Evolutionary conservation across 73 alveolate species (phyloP).

Genomic region (Symbiodinium pilosum): DNA sequence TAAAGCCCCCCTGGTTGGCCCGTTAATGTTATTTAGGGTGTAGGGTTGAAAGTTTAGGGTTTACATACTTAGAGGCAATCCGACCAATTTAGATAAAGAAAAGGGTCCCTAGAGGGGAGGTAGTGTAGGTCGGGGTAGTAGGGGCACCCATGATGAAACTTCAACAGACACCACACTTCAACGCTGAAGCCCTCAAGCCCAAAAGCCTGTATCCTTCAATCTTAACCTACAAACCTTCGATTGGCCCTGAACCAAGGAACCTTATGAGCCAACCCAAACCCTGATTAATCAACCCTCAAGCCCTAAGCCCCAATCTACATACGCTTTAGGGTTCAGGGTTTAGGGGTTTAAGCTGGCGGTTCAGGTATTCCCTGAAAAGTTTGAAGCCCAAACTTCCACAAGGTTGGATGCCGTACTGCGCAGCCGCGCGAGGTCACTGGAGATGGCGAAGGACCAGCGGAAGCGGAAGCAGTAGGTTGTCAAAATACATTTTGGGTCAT

Average conservation of each 20-base stretch:
- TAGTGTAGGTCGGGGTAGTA: too few relatives aligned
- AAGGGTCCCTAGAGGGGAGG: too few relatives aligned
- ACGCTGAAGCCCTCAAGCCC: background rate
- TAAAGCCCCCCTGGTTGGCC: background rate
- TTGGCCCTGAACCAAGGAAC: background rate
- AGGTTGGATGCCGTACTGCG: slow-evolving; percentile 19
- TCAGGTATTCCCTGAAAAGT: too few relatives aligned
- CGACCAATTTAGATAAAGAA: too few relatives aligned
- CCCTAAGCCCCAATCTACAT: background rate
- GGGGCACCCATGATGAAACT: too few relatives aligned
- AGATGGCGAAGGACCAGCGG: background rate
- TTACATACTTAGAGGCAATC: too few relatives aligned
- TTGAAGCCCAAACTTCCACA: too few relatives aligned
- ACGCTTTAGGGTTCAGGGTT: too few relatives aligned
- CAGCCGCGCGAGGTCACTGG: background rate
- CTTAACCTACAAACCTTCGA: background rate
- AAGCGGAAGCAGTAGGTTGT: too few relatives aligned
- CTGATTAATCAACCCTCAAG: background rate
- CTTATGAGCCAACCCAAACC: too few relatives aligned
- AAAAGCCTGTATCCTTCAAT: background rate
- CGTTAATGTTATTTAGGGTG: background rate
- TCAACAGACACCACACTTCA: background rate
- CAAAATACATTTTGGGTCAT: too few relatives aligned
- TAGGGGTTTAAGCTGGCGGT: too few relatives aligned
- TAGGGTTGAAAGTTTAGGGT: background rate